Conservation (phyloP, 2,329 filamentous ascomycete genomes). For the Tolypocladium album region DNA sequence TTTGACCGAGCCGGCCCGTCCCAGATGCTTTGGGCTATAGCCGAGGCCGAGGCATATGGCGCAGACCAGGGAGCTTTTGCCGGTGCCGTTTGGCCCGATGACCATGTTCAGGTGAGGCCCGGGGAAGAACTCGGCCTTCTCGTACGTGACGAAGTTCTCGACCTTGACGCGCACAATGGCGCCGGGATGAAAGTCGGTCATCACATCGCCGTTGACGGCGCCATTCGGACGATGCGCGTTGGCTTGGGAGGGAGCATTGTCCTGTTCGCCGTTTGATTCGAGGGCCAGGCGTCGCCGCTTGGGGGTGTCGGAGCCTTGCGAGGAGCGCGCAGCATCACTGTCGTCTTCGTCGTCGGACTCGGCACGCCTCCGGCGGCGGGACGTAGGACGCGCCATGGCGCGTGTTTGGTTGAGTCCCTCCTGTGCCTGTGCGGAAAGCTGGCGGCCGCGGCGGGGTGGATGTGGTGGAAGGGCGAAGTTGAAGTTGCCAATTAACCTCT, state of each 20-base stretch:
- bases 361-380: constrained; percentile 32
- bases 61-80: constrained; percentile 94
- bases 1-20: constrained; percentile 71
- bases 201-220: constrained; percentile 6
- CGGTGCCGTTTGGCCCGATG: constrained; percentile 96
- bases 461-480: neutral
- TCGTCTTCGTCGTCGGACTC: constrained; percentile 29
- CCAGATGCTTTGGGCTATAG: constrained; percentile 70
- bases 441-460: neutral
- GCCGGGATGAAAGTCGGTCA: constrained; percentile 52
- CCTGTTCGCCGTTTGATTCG: constrained; percentile 9
- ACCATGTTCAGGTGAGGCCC: constrained; percentile 96
- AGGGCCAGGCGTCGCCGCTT: constrained; percentile 25
- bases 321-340: constrained; percentile 15
- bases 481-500: neutral
- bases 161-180: constrained; percentile 82
- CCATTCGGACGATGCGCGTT: constrained; percentile 5
- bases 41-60: constrained; percentile 91
- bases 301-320: constrained; percentile 15
- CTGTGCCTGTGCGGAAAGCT: neutral
- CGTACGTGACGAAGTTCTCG: constrained; percentile 90
- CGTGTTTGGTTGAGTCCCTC: neutral
- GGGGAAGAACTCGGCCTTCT: constrained; percentile 78
- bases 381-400: constrained; percentile 17
- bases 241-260: constrained; percentile 3